phyloP scores from a whole-genome alignment of 176 grass and related monocot genomes.

The Bolboschoenus planiculmis region DNA sequence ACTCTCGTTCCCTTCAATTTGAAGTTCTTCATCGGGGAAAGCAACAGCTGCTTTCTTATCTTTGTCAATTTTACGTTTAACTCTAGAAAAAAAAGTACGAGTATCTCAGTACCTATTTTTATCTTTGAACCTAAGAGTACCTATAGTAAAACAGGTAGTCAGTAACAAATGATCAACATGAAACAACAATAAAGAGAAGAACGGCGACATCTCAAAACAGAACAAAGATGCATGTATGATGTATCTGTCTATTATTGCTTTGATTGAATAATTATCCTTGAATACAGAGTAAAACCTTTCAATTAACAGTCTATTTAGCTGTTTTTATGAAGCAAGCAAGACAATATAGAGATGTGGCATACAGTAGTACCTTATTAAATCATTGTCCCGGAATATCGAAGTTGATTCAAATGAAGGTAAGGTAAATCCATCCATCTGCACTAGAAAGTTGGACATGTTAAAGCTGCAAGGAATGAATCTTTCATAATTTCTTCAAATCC shows the following conservation, averaged over 20 bases:
- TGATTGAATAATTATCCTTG: not conserved
- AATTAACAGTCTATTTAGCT: not conserved
- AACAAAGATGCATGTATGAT: not conserved
- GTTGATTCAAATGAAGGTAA: slow-evolving; percentile 14
- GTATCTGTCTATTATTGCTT: not conserved
- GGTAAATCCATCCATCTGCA: slow-evolving; percentile 17
- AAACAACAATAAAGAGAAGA: not conserved
- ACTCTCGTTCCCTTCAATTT: not conserved
- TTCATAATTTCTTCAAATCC: not conserved
- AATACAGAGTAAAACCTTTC: not conserved
- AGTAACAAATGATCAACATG: not conserved
- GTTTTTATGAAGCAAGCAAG: not conserved
- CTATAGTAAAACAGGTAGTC: not conserved
- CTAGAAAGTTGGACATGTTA: not conserved
- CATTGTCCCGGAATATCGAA: slow-evolving; percentile 7
- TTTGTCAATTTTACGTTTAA: not conserved
- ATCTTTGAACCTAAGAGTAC: not conserved
- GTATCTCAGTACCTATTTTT: not conserved
- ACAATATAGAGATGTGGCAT: not conserved
- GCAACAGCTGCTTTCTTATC: not conserved
- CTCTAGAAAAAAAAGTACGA: not conserved
- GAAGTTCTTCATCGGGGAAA: not conserved
- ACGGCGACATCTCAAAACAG: not conserved
- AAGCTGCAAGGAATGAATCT: not conserved
- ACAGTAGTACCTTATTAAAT: slow-evolving; percentile 9